A percentile compares a stretch with the other conserved stretches of the same genome.
Conservation (phyloP, 2,329 filamentous ascomycete species). For the Aspergillus costaricaensis region DNA sequence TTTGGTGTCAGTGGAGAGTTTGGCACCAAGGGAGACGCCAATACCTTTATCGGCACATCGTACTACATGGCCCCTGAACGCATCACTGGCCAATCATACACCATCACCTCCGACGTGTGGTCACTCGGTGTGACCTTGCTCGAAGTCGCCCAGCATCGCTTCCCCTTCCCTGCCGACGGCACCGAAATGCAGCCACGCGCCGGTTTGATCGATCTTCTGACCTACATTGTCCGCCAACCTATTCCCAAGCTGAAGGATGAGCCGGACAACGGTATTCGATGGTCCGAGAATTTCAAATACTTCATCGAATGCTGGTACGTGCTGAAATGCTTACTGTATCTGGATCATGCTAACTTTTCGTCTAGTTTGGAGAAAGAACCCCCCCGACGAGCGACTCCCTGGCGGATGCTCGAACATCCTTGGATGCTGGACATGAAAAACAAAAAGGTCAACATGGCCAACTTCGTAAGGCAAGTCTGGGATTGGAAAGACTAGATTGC, state of each 20-base stretch:
- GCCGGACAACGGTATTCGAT: constrained; percentile 81
- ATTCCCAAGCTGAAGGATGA: constrained; percentile 97
- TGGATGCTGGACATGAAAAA: constrained; percentile 97
- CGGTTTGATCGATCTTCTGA: constrained; percentile 89
- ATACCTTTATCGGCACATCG: constrained; percentile 97
- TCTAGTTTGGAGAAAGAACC: constrained; percentile 90
- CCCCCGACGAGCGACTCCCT: constrained; percentile 82
- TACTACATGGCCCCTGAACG: constrained; percentile 99
- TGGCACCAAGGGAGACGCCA: constrained; percentile 96
- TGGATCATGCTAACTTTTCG: constrained; percentile 16
- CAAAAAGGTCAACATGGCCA: constrained; percentile 96
- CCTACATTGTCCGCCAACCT: constrained; percentile 93
- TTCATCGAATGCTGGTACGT: constrained; percentile 98
- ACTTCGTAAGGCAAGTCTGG: constrained; percentile 94
- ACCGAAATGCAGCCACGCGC: constrained; percentile 93
- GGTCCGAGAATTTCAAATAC: constrained; percentile 98
- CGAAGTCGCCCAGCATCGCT: constrained; percentile 98
- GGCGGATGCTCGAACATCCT: constrained; percentile 98
- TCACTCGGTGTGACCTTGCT: constrained; percentile 93
- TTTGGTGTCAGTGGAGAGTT: constrained; percentile 98
- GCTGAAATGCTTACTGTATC: too few relatives aligned
- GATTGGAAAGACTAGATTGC: constrained; percentile 74
- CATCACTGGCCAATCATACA: constrained; percentile 96
- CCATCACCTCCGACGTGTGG: constrained; percentile 98
- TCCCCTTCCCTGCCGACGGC: constrained; percentile 95